Base-by-base conservation (phyloP, 306 rosid species). In the Cercis canadensis region DNA sequence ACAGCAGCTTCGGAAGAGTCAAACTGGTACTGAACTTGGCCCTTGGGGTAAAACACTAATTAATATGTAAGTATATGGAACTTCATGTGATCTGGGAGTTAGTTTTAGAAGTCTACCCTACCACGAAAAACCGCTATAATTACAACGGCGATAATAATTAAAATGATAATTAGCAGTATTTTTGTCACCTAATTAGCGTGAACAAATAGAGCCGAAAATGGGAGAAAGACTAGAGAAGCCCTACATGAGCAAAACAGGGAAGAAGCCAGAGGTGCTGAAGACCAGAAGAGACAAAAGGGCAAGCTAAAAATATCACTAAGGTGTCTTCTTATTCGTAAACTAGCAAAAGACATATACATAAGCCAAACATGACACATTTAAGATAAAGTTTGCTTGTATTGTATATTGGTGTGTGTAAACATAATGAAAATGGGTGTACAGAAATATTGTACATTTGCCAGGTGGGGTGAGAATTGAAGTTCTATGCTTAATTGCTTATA, bases 111-210 rank as follows among this genome's bases (percentile, higher is more conserved):
- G 65, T 46, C 31, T 70, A 68, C 29, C 70, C 73, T 17, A 78
- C 79, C 72, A 68, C 41, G 56, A 50, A 75, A 69, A 80, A 52
- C 53, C 66, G 43, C 63, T 46, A 58, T 18, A 33, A 70, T 74
- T 68, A 77, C 82, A 68, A 52, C 51, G 66, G 69, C 18, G 64
- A 73, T 57, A 86, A 69, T 64, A 72, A 69, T 11, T 56, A 61
- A 57, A 51, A 67, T 46, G 40, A 76, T n/a, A 41, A 45, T 32
- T 31, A 43, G 53, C 17, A 45, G 55, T 54, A 29, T 45, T 62
- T 73, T 73, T 62, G 66, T 62, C 77, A 73, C 62, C 41, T 57
- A 56, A 66, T 32, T 16, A 17, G 17, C 59, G 62, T 14, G 24
- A 63, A 16, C 59, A 40, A 55, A 41, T 50, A 47, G 56, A 67